These are phyloP conservation scores for Decorospora gaudefroyi DNA, from an alignment of 2,329 filamentous ascomycete genomes.

Conservation along the genomic window DNA sequence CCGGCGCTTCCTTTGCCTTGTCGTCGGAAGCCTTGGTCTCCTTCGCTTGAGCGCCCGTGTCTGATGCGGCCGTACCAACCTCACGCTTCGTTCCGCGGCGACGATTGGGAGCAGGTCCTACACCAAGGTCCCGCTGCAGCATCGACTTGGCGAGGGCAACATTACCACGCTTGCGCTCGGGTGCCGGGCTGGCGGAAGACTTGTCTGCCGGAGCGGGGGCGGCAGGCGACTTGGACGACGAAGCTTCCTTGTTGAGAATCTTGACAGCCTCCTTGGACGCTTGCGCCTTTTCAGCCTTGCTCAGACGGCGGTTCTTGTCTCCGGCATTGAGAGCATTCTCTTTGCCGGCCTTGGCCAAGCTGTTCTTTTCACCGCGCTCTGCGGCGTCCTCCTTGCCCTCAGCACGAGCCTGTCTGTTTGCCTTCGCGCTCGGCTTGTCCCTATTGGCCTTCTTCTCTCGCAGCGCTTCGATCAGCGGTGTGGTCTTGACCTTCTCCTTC, in stretches of 20 bases:
- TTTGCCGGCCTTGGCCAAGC: slow-evolving; percentile 40
- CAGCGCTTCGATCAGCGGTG: slow-evolving; percentile 86
- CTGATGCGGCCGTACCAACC: slow-evolving; percentile 27
- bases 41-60: slow-evolving; percentile 29
- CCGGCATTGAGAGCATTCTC: slow-evolving; percentile 34
- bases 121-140: slow-evolving; percentile 65
- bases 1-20: slow-evolving; percentile 36
- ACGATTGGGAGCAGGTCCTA: slow-evolving; percentile 53
- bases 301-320: slow-evolving; percentile 48
- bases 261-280: slow-evolving; percentile 65
- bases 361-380: slow-evolving; percentile 54
- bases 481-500: slow-evolving; percentile 72
- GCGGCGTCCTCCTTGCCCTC: slow-evolving; percentile 67
- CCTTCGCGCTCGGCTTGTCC: slow-evolving; percentile 59
- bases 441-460: slow-evolving; percentile 88
- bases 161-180: slow-evolving; percentile 60
- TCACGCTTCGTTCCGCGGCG: slow-evolving; percentile 48
- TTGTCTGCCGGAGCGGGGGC: slow-evolving; percentile 39
- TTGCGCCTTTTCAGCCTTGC: slow-evolving; percentile 64
- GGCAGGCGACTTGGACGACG: slow-evolving; percentile 37
- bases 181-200: slow-evolving; percentile 45
- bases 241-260: slow-evolving; percentile 57
- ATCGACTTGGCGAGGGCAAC: slow-evolving; percentile 61
- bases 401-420: slow-evolving; percentile 61
- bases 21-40: slow-evolving; percentile 33